phyloP scores from a whole-genome alignment of 768 basidiomycete species.

The Trametes maxima region DNA sequence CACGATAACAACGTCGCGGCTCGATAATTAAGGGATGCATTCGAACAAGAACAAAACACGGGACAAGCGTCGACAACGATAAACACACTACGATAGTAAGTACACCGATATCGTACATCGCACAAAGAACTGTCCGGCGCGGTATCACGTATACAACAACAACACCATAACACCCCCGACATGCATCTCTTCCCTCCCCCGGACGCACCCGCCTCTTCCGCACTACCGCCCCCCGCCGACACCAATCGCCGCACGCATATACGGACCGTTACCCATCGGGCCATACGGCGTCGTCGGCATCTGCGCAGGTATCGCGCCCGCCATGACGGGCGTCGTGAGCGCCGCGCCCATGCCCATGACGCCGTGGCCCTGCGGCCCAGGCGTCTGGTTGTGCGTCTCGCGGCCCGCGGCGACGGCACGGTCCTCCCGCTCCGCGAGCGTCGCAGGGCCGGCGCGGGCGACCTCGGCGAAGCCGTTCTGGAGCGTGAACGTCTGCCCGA shows the following conservation, averaged over 20 bases:
- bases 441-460: conserved; percentile 58
- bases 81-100: conserved; percentile 16
- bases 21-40: not conserved
- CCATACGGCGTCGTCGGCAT: conserved; percentile 51
- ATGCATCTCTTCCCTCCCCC: not conserved
- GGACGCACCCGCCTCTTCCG: not conserved
- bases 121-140: conserved; percentile 17
- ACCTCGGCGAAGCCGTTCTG: conserved; percentile 69
- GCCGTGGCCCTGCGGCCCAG: conserved; percentile 48
- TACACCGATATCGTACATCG: conserved; percentile 19
- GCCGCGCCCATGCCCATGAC: conserved; percentile 51
- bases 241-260: conserved; percentile 60
- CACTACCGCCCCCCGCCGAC: conserved; percentile 33
- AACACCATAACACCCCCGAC: not conserved
- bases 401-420: conserved; percentile 46
- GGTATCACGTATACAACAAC: conserved; percentile 18
- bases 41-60: conserved; percentile 6
- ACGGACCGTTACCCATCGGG: conserved; percentile 63
- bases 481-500: conserved; percentile 75
- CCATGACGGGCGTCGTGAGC: conserved; percentile 46
- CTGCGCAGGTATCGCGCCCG: conserved; percentile 24
- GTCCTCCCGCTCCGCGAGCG: conserved; percentile 83
- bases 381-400: conserved; percentile 61
- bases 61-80: conserved; percentile 14
- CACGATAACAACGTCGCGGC: too few species aligned